These are phyloP conservation scores for Dactylis glomerata DNA, from an alignment of 176 grass and related monocot species.

Conservation along the genomic window DNA sequence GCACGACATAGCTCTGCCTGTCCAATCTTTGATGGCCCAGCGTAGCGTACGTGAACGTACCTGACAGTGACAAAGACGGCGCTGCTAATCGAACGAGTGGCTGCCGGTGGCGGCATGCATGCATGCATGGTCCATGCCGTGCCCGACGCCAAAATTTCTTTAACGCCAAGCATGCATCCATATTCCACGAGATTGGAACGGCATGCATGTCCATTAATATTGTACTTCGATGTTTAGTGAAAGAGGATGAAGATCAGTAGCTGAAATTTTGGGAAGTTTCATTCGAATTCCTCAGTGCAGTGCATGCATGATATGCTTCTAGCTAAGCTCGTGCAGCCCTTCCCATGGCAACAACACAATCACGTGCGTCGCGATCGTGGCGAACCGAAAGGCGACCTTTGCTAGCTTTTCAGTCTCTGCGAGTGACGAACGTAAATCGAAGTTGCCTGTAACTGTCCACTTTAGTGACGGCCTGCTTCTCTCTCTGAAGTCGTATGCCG, in stretches of 20 bases:
- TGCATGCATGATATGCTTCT: too few relatives aligned
- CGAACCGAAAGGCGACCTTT: conserved; percentile 1
- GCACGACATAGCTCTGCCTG: background rate
- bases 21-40: background rate
- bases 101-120: background rate
- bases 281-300: too few relatives aligned
- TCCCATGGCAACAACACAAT: background rate
- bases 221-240: background rate
- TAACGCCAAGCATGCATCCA: background rate
- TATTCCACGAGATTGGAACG: too few relatives aligned
- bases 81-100: background rate
- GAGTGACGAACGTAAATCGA: background rate
- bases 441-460: background rate
- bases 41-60: background rate
- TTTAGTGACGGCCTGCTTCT: background rate
- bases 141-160: conserved; percentile 26
- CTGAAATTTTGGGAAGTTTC: too few relatives aligned
- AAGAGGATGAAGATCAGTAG: too few relatives aligned
- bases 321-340: too few relatives aligned
- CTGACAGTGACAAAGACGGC: background rate
- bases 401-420: background rate
- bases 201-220: background rate
- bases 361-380: background rate
- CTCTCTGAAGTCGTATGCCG: background rate
- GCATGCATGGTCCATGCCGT: background rate